Conservation (phyloP, 148 eudicot species). For the Talinum fruticosum region DNA sequence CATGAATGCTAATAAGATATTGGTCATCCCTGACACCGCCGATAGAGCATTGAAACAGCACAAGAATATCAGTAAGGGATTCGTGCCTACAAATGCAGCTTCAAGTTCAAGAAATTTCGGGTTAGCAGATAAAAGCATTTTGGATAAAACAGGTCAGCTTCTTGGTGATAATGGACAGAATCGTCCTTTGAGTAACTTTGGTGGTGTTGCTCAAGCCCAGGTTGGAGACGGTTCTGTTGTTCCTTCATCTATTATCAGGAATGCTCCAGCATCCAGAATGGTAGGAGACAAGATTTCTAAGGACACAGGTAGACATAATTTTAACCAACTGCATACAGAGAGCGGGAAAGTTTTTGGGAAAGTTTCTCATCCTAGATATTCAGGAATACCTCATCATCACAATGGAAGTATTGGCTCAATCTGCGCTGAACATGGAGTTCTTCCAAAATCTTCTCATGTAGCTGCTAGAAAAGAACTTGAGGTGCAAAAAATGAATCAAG, state of each 20-base stretch:
- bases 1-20: conserved; percentile 47
- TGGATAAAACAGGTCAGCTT: conserved; percentile 27
- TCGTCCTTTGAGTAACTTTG: conserved; percentile 21
- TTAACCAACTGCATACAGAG: conserved; percentile 23
- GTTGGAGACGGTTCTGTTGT: conserved; percentile 12
- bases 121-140: conserved; percentile 20
- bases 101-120: conserved; percentile 23
- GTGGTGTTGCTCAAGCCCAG: conserved; percentile 22
- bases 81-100: conserved; percentile 17
- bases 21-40: conserved; percentile 79
- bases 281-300: conserved; percentile 24
- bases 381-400: conserved; percentile 14
- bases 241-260: conserved; percentile 31
- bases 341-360: conserved; percentile 33
- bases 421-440: conserved; percentile 12
- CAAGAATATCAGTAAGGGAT: conserved; percentile 19
- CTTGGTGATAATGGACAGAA: conserved; percentile 24
- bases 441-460: conserved; percentile 22
- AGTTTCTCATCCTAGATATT: conserved; percentile 17
- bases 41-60: conserved; percentile 36
- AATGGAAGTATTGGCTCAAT: conserved; percentile 5
- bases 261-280: conserved; percentile 29
- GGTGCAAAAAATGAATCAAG: conserved; percentile 23
- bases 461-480: conserved; percentile 15
- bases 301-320: conserved; percentile 23